phyloP scores from a whole-genome alignment of 768 basidiomycete genomes.

The Lactarius deliciosus region DNA sequence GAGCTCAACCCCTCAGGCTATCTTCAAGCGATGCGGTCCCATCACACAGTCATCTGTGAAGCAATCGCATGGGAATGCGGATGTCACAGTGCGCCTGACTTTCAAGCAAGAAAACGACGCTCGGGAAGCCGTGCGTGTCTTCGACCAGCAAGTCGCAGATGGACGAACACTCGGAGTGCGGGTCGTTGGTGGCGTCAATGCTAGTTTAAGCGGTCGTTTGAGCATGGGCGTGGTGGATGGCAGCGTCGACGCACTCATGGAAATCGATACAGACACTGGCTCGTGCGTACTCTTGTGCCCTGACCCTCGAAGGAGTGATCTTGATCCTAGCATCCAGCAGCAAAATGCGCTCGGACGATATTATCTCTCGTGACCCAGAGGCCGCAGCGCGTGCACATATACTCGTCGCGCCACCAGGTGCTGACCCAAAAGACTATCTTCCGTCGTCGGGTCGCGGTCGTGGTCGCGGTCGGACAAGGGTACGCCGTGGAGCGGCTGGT shows the following conservation, averaged over 20 bases:
- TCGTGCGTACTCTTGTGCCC: conserved; percentile 20
- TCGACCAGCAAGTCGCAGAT: conserved; percentile 30
- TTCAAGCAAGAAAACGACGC: conserved; percentile 31
- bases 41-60: conserved; percentile 29
- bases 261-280: conserved; percentile 19
- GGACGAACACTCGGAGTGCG: conserved; percentile 29
- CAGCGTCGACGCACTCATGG: conserved; percentile 28
- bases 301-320: neutral
- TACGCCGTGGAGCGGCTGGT: conserved; percentile 12
- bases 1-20: conserved; percentile 18
- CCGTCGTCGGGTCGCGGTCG: conserved; percentile 19
- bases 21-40: conserved; percentile 31
- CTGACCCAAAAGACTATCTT: conserved; percentile 28
- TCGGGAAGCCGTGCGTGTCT: conserved; percentile 24
- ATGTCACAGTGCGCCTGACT: conserved; percentile 30
- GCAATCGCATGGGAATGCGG: conserved; percentile 13
- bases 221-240: conserved; percentile 27
- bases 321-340: neutral
- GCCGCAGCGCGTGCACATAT: conserved; percentile 29
- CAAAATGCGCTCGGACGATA: conserved; percentile 31
- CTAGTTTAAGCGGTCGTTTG: conserved; percentile 29
- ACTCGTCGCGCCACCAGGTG: conserved; percentile 29
- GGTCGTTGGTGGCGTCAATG: conserved; percentile 30
- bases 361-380: conserved; percentile 28
- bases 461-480: conserved; percentile 22